A percentile compares a stretch with the other conserved stretches of the same genome.
phyloP scores from a whole-genome alignment of 164 flowering plant species.

The Aristolochia fimbriata region DNA sequence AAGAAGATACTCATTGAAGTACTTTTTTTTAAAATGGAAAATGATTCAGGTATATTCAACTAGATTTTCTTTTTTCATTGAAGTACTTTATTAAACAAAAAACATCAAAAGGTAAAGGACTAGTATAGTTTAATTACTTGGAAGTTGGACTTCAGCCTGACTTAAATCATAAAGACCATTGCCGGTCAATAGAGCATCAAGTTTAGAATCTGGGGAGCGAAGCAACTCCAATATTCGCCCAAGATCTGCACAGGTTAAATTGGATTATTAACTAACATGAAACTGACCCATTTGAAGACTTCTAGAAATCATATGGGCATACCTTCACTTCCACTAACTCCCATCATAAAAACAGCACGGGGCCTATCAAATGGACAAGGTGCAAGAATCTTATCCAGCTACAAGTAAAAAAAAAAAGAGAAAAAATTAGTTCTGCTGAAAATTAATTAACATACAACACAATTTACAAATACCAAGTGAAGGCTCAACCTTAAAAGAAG shows the following conservation, averaged over 20 bases:
- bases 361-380: conserved; percentile 94
- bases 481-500: conserved; percentile 10
- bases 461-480: neutral
- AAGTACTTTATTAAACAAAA: too few species aligned
- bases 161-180: conserved; percentile 25
- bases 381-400: conserved; percentile 69
- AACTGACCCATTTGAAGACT: neutral
- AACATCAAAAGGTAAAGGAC: too few species aligned
- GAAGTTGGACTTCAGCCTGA: conserved; percentile 50
- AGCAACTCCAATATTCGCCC: conserved; percentile 7
- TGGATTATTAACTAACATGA: too few species aligned
- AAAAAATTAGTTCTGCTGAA: neutral
- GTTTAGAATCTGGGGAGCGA: conserved; percentile 12
- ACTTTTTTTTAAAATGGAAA: too few species aligned
- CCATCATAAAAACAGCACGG: conserved; percentile 60
- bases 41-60: too few species aligned
- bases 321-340: conserved; percentile 61
- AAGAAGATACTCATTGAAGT: neutral
- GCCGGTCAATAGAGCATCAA: conserved; percentile 28
- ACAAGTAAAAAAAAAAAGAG: conserved; percentile 18
- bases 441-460: neutral
- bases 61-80: too few species aligned
- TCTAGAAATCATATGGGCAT: conserved; percentile 2
- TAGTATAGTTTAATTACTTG: conserved; percentile 35
- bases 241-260: conserved; percentile 22